Conservation (phyloP, 768 basidiomycete species). For the Rhodotorula diobovata region DNA sequence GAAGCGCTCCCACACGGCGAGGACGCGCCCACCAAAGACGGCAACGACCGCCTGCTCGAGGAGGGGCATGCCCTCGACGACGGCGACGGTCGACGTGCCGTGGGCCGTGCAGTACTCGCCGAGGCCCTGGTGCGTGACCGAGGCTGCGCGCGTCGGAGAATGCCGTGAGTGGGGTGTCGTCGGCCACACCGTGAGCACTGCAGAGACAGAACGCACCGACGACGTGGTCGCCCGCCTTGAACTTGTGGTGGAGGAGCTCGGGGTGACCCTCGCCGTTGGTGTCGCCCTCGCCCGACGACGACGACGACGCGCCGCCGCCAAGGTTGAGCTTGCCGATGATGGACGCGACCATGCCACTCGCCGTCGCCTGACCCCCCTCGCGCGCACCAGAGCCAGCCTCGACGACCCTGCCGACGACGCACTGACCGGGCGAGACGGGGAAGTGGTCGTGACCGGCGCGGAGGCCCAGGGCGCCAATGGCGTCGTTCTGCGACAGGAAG, state of each 20-base stretch:
- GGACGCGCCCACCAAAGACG: not conserved
- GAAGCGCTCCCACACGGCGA: not conserved
- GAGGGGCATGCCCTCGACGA: constrained; percentile 1
- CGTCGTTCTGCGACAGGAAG: constrained; percentile 4
- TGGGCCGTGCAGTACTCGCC: constrained; percentile 14
- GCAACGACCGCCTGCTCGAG: constrained; percentile 10
- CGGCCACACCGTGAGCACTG: not conserved
- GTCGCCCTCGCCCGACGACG: not conserved
- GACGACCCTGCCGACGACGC: constrained; percentile 14
- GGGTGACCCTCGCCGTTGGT: not conserved
- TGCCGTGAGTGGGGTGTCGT: not conserved
- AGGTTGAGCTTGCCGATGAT: not conserved
- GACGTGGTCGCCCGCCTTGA: constrained; percentile 23
- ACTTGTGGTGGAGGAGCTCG: not conserved
- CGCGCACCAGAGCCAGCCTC: not conserved
- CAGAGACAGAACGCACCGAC: not conserved
- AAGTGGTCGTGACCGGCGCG: not conserved
- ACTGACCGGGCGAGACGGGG: constrained; percentile 6
- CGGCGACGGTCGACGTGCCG: not conserved
- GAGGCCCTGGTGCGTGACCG: constrained; percentile 16
- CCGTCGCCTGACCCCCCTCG: not conserved
- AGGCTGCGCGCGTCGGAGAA: not conserved
- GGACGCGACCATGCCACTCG: not conserved
- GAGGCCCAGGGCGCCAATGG: not conserved
- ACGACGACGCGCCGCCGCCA: too few relatives aligned